Conservation (phyloP, 192 early-diverging fungal genomes). For the Dispira simplex region DNA sequence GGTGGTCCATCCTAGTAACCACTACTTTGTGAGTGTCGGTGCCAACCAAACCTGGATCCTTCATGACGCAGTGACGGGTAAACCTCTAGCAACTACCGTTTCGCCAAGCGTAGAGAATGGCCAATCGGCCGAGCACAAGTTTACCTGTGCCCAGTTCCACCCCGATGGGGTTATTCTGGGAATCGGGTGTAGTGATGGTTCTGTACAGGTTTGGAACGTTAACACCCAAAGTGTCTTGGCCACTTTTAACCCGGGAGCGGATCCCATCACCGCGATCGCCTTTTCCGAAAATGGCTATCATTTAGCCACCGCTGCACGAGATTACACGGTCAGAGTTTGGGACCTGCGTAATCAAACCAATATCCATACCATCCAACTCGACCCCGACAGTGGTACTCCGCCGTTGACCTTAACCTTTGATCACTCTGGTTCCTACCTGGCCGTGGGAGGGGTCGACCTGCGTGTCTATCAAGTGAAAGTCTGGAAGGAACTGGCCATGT, state of each 20-base stretch:
- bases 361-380: conserved; percentile 21
- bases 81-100: conserved; percentile 25
- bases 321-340: conserved; percentile 73
- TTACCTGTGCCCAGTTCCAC: conserved; percentile 48
- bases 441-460: conserved; percentile 44
- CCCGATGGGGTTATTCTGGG: conserved; percentile 85
- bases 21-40: conserved; percentile 62
- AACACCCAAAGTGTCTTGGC: conserved; percentile 45
- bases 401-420: conserved; percentile 68
- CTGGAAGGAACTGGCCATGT: conserved; percentile 31
- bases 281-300: conserved; percentile 94
- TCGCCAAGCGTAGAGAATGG: too few relatives aligned
- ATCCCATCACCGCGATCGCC: conserved; percentile 43
- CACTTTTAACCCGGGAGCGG: conserved; percentile 19
- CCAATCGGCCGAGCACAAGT: not conserved
- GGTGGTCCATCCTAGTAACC: conserved; percentile 62
- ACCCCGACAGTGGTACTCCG: not conserved
- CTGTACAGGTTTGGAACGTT: conserved; percentile 74
- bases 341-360: conserved; percentile 79
- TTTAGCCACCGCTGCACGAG: conserved; percentile 60
- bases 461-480: conserved; percentile 55
- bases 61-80: conserved; percentile 48
- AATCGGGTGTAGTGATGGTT: conserved; percentile 51
- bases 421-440: conserved; percentile 69
- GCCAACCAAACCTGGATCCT: conserved; percentile 71